Evolutionary conservation across 805 yeast species (phyloP).

Genomic region (Ogataea kodamae): DNA sequence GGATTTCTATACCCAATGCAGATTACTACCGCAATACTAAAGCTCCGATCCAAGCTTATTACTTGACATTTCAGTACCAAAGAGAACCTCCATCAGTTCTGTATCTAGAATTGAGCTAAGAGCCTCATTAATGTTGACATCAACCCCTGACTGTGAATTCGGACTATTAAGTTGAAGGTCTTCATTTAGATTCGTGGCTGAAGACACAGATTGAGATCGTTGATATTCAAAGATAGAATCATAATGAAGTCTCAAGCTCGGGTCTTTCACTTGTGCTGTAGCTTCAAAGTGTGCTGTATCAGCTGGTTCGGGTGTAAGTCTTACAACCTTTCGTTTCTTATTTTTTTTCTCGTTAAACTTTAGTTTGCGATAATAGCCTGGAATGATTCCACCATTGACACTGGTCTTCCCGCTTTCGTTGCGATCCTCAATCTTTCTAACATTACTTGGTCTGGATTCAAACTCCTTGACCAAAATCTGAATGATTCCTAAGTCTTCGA

Average conservation of each 20-base stretch:
- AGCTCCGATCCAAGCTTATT: slow-evolving; percentile 5
- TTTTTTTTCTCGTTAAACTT: slow-evolving; percentile 13
- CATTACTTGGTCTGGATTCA: slow-evolving; percentile 30
- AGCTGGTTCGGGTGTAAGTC: neutral
- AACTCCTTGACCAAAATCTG: slow-evolving; percentile 29
- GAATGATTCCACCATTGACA: slow-evolving; percentile 31
- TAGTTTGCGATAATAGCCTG: slow-evolving; percentile 28
- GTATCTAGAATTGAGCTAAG: slow-evolving; percentile 29
- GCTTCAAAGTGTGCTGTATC: neutral
- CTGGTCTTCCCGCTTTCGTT: slow-evolving; percentile 32
- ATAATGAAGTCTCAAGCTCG: slow-evolving; percentile 2
- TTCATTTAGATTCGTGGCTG: slow-evolving; percentile 4
- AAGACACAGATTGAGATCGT: neutral
- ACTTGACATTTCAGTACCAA: slow-evolving; percentile 27
- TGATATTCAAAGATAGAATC: slow-evolving; percentile 7
- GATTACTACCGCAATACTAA: too few species aligned
- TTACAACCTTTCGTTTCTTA: slow-evolving; percentile 5
- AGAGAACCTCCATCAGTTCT: slow-evolving; percentile 32
- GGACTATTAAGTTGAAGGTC: slow-evolving; percentile 5
- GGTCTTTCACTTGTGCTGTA: neutral
- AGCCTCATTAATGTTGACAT: slow-evolving; percentile 26
- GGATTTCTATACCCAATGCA: slow-evolving; percentile 10
- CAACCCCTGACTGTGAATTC: slow-evolving; percentile 8
- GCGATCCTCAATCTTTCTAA: slow-evolving; percentile 28
- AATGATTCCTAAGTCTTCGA: slow-evolving; percentile 40